Evolutionary conservation across 2,329 filamentous ascomycete species (phyloP).

Genomic region (Escovopsis sp.): DNA sequence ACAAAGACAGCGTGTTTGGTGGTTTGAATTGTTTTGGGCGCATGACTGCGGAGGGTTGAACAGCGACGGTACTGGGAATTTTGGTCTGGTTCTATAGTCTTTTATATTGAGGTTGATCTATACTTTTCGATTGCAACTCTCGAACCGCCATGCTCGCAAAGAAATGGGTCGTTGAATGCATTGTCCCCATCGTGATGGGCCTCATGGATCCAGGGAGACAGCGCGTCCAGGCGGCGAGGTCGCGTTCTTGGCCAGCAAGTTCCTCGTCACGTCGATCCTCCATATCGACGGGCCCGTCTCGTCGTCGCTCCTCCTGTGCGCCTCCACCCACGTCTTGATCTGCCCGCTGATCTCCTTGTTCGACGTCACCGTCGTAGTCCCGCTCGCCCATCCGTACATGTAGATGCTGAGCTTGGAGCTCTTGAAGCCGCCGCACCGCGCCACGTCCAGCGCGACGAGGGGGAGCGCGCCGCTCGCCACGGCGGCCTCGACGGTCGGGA

Average conservation of each 20-base stretch:
- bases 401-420: slow-evolving; percentile 24
- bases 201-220: too few species aligned
- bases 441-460: slow-evolving; percentile 19
- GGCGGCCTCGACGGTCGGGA: slow-evolving; percentile 11
- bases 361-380: slow-evolving; percentile 22
- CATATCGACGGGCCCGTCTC: slow-evolving; percentile 20
- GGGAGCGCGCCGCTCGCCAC: slow-evolving; percentile 17
- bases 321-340: slow-evolving; percentile 20
- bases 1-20: too few species aligned
- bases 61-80: background rate
- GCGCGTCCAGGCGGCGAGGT: slow-evolving; percentile 8
- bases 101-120: background rate
- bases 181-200: background rate
- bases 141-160: background rate
- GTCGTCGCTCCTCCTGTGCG: slow-evolving; percentile 12
- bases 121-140: background rate
- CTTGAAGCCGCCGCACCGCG: slow-evolving; percentile 17
- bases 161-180: background rate
- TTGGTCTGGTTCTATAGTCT: background rate
- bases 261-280: slow-evolving; percentile 21
- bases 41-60: too few species aligned
- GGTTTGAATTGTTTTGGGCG: too few species aligned
- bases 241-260: slow-evolving; percentile 20
- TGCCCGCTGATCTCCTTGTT: slow-evolving; percentile 26
- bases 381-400: slow-evolving; percentile 24